These are phyloP conservation scores for Leptographium flavum DNA, from an alignment of 2,329 filamentous ascomycete genomes.

Conservation along the genomic window DNA sequence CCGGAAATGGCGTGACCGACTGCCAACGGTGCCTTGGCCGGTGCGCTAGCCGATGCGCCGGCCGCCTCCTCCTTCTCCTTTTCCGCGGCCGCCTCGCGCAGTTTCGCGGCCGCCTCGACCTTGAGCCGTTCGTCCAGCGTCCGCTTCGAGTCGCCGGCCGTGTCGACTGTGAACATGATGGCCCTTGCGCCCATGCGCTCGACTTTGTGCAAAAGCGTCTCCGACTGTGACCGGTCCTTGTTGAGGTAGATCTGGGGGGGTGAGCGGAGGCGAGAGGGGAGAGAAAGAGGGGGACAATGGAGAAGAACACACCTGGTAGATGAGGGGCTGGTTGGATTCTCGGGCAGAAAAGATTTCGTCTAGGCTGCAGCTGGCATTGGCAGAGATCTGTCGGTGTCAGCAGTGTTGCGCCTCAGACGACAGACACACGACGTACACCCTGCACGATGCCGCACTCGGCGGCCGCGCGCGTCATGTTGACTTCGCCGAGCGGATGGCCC, in stretches of 20 bases:
- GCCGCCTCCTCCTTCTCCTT: neutral
- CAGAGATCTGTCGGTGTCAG: constrained; percentile 3
- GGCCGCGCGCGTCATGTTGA: constrained; percentile 6
- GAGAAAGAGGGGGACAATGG: no score
- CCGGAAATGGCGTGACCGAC: constrained; percentile 21
- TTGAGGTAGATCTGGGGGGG: constrained; percentile 5
- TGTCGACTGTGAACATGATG: constrained; percentile 28
- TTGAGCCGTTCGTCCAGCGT: constrained; percentile 9
- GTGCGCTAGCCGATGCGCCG: neutral
- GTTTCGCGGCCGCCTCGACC: neutral
- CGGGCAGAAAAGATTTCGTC: constrained; percentile 4
- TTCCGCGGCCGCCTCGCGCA: neutral
- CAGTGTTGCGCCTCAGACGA: no score
- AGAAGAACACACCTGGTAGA: no score
- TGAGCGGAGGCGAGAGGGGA: no score
- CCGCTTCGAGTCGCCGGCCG: constrained; percentile 27
- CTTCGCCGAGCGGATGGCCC: constrained; percentile 10
- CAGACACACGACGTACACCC: neutral
- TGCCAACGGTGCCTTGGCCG: neutral
- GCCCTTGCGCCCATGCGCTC: constrained; percentile 7
- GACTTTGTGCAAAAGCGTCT: constrained; percentile 5
- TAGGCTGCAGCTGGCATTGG: constrained; percentile 6
- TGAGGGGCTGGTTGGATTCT: neutral
- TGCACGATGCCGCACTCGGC: constrained; percentile 2
- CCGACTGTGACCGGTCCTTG: constrained; percentile 2